Evolutionary conservation across 192 early-diverging fungal genomes (phyloP).

Genomic region (Obelidium mucronatum): DNA sequence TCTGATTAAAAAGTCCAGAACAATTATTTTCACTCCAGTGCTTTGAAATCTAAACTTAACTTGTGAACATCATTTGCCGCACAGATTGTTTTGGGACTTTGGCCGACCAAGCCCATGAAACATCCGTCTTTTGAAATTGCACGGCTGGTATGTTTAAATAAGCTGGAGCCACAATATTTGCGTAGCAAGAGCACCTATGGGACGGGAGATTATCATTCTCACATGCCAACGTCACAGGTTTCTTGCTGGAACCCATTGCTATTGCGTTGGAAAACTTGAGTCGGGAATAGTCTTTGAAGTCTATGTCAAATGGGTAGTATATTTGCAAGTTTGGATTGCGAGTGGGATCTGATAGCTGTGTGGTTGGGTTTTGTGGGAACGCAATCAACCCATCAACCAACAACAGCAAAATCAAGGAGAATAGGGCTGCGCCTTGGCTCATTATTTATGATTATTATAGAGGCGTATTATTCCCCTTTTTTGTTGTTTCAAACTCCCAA

Average conservation of each 20-base stretch:
- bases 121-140: not conserved
- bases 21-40: not conserved
- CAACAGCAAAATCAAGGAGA: not conserved
- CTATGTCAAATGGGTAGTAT: not conserved
- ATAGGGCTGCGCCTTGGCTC: not conserved
- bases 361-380: not conserved
- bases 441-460: not conserved
- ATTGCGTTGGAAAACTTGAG: not conserved
- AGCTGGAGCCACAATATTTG: not conserved
- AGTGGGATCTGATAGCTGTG: not conserved
- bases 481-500: too few relatives aligned
- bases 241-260: not conserved
- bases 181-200: not conserved
- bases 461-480: too few relatives aligned
- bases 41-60: not conserved
- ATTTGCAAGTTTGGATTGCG: not conserved
- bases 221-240: not conserved
- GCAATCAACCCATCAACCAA: not conserved
- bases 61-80: not conserved
- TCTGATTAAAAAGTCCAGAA: not conserved
- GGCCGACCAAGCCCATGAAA: not conserved
- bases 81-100: not conserved
- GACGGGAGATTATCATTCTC: not conserved
- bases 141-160: not conserved
- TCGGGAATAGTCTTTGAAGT: not conserved